Base-by-base conservation (phyloP, 2,329 filamentous ascomycete species). In the Ophiostoma sp. region DNA sequence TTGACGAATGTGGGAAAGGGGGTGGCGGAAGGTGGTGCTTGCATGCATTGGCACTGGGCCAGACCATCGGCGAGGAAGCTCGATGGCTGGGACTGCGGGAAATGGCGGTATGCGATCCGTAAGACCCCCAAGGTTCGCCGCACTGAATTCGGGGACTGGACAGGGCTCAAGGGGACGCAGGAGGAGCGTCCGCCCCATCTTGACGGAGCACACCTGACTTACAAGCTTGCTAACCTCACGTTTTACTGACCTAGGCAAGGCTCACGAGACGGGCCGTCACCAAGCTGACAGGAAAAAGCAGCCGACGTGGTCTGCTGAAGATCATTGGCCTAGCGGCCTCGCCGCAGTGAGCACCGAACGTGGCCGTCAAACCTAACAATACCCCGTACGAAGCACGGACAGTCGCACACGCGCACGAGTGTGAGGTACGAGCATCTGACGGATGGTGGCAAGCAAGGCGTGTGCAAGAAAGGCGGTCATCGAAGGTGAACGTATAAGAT, bases 211-310 rank as follows among this genome's bases (percentile, higher is more conserved):
- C 42, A 64, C n/a, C 33, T 63, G 57, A 63, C 15, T 48, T 50
- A 33, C 52, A 39, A 19, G 5, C 39, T 42, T 59, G 31, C 50
- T 45, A 28, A 70, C 68, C 50, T 42, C 63, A 69, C 28, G 45
- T 69, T 52, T 69, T 50, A 69, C 25, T 69, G 45, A 48, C 55
- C 39, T 36, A 64, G 68, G 69, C 68, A 59, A 68, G 50, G 69
- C 69, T 71, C 72, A 71, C 72, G 36, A 63, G 39, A 70, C 72
- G 55, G 48, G 57, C 50, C 66, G 39, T 36, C 25, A 33, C n/a
- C 63, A 73, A 50, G n/a, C 36, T 36, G 45, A 55, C 50, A 39
- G 9, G 50, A 22, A 73, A 52, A 55, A 70, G 45, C 42, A 31
- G 33, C 45, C 66, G 66, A 19, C 66, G 45, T 25, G 25, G 11